phyloP scores from a whole-genome alignment of 306 rosid species.

The Canavalia ensiformis region DNA sequence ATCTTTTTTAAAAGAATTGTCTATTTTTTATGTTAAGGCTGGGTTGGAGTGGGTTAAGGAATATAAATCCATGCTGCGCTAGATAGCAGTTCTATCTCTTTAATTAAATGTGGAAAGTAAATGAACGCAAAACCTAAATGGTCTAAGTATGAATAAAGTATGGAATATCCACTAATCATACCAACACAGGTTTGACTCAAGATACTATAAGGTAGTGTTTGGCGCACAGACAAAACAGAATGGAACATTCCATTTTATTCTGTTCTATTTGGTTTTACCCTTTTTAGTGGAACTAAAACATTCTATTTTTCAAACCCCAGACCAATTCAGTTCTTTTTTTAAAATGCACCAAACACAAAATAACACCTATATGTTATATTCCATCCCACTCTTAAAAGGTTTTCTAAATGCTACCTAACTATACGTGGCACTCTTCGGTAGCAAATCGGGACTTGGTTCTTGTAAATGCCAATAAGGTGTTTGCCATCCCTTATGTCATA shows the following conservation, averaged over 20 bases:
- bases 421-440: neutral
- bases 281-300: too few relatives aligned
- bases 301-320: too few relatives aligned
- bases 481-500: slow-evolving; percentile 2
- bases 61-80: slow-evolving; percentile 4
- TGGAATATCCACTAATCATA: slow-evolving; percentile 1
- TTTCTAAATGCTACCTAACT: too few relatives aligned
- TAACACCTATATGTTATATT: neutral
- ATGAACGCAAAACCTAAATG: slow-evolving; percentile 19
- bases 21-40: slow-evolving; percentile 26
- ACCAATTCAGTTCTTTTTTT: too few relatives aligned
- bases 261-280: too few relatives aligned
- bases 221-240: too few relatives aligned
- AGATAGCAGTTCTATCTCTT: neutral
- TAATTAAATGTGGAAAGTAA: neutral
- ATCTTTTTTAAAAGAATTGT: neutral
- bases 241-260: too few relatives aligned
- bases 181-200: slow-evolving; percentile 18
- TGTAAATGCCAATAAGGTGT: neutral
- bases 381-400: too few relatives aligned
- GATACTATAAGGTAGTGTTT: neutral
- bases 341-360: too few relatives aligned
- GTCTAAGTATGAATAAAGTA: slow-evolving; percentile 18
- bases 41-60: slow-evolving; percentile 6
- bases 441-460: slow-evolving; percentile 23